phyloP scores from a whole-genome alignment of 106 monocot genomes.

The Acorus gramineus region DNA sequence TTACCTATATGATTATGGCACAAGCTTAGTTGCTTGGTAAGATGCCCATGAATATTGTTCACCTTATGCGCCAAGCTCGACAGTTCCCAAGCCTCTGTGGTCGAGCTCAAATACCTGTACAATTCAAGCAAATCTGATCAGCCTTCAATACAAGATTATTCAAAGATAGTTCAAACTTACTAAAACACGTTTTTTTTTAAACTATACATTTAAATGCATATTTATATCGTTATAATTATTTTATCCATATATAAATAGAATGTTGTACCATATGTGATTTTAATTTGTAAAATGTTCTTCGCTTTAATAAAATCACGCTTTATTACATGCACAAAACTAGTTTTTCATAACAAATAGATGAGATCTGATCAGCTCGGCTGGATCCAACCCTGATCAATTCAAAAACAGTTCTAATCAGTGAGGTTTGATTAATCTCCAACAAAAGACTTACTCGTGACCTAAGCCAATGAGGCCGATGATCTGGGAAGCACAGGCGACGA shows the following conservation, averaged over 20 bases:
- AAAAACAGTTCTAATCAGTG: not conserved
- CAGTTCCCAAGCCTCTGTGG: slow-evolving; percentile 76
- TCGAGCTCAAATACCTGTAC: slow-evolving; percentile 42
- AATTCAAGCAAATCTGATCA: not conserved
- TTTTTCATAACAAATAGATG: not conserved
- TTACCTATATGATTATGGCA: slow-evolving; percentile 50
- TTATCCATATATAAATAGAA: no score
- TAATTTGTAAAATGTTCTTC: no score
- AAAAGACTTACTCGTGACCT: slow-evolving; percentile 46
- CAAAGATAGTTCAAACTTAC: no score
- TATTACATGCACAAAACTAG: no score
- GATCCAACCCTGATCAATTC: no score
- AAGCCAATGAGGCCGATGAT: slow-evolving; percentile 48
- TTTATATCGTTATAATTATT: no score
- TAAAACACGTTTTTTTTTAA: no score
- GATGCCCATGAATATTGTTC: slow-evolving; percentile 54
- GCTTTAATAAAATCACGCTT: no score
- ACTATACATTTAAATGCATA: no score
- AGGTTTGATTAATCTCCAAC: not conserved
- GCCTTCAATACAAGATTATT: no score
- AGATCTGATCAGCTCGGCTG: not conserved
- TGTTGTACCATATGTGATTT: no score
- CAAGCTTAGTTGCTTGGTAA: slow-evolving; percentile 35
- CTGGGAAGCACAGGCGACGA: slow-evolving; percentile 52
- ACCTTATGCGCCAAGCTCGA: slow-evolving; percentile 77